Percentiles rank a stretch among this genome's conserved stretches.
These are phyloP conservation scores for Neonectria sp. DNA, from an alignment of 2,329 filamentous ascomycete species.

Conservation along the genomic window DNA sequence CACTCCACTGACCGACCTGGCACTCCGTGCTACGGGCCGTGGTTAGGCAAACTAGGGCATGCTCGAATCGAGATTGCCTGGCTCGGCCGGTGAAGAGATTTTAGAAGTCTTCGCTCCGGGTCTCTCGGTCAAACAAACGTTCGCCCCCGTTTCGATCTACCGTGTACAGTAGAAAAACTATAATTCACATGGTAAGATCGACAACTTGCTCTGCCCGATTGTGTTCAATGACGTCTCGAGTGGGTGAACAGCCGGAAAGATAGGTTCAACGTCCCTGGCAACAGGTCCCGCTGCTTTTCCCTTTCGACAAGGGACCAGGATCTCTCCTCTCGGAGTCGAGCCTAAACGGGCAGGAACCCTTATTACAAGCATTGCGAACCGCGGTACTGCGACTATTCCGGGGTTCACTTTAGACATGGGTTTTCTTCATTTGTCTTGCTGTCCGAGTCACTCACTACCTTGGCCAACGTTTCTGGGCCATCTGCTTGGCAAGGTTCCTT, in stretches of 20 bases:
- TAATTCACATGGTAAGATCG: neutral
- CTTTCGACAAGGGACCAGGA: conserved; percentile 10
- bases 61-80: conserved; percentile 27
- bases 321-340: conserved; percentile 16
- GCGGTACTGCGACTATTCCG: conserved; percentile 15
- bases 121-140: conserved; percentile 9
- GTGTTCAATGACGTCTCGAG: neutral
- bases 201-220: neutral
- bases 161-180: neutral
- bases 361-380: neutral
- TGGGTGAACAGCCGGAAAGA: neutral
- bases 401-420: neutral
- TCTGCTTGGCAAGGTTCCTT: conserved; percentile 12
- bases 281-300: neutral
- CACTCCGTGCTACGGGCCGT: neutral
- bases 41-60: conserved; percentile 2
- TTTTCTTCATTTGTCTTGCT: conserved; percentile 4
- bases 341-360: conserved; percentile 19
- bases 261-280: too few relatives aligned
- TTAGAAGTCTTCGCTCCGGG: conserved; percentile 1
- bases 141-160: neutral
- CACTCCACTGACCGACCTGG: neutral
- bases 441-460: conserved; percentile 9
- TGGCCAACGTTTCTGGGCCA: neutral
- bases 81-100: conserved; percentile 19